phyloP scores from a whole-genome alignment of 2,329 filamentous ascomycete species.

The Xylaria sp. region DNA sequence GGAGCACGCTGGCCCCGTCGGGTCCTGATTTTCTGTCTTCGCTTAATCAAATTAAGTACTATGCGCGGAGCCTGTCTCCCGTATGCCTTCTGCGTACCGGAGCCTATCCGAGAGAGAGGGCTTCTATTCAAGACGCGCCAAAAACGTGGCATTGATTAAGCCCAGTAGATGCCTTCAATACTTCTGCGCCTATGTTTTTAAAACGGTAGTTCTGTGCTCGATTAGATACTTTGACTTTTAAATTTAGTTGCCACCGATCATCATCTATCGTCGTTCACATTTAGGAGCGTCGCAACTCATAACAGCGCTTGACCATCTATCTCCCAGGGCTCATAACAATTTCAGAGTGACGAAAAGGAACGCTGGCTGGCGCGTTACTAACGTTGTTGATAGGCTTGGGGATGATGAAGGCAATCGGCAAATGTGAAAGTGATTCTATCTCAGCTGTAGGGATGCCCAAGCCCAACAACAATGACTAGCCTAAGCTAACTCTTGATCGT shows the following conservation, averaged over 20 bases:
- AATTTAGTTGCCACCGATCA: neutral
- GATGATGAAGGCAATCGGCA: neutral
- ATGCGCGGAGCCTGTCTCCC: conserved; percentile 15
- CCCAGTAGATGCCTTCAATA: neutral
- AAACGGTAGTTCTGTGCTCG: neutral
- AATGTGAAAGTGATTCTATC: neutral
- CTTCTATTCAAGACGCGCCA: neutral
- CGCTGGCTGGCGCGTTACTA: neutral
- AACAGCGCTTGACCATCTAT: neutral
- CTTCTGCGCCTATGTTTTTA: too few species aligned
- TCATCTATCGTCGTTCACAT: neutral
- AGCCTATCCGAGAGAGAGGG: neutral
- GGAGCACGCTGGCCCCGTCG: conserved; percentile 15
- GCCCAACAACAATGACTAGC: neutral
- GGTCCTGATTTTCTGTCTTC: conserved; percentile 7
- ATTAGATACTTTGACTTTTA: neutral
- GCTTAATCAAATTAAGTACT: neutral
- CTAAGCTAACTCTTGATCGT: too few species aligned
- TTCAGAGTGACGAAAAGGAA: neutral
- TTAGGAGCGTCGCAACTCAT: too few species aligned
- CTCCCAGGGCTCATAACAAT: neutral
- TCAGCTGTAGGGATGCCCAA: neutral
- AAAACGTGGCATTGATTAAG: neutral
- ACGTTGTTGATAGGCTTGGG: neutral
- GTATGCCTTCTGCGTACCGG: neutral